These are phyloP conservation scores for Musa troglodytarum DNA, from an alignment of 176 grass and related monocot genomes.

Conservation along the genomic window DNA sequence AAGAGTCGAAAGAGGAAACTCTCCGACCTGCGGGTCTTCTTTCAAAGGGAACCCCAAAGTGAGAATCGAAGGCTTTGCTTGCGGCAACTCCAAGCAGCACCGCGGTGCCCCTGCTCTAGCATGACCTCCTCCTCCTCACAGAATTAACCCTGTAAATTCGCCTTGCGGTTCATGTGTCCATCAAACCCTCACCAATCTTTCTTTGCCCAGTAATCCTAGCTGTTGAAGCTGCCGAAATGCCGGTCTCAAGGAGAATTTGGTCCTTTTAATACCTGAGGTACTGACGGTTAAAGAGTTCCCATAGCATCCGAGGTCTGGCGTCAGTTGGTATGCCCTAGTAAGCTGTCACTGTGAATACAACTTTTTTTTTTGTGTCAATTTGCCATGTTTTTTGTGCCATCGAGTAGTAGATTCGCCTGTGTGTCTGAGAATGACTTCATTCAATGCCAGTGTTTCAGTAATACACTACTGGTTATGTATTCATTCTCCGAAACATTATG, in stretches of 20 bases:
- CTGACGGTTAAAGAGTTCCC: slow-evolving; percentile 22
- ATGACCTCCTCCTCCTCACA: slow-evolving; percentile 26
- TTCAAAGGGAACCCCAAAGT: slow-evolving; percentile 56
- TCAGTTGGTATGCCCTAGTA: background rate
- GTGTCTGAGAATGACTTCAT: too few relatives aligned
- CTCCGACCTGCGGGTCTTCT: slow-evolving; percentile 52
- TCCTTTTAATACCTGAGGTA: slow-evolving; percentile 63
- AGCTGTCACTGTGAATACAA: background rate
- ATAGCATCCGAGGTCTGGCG: background rate
- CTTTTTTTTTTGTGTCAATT: background rate
- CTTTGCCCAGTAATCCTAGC: slow-evolving; percentile 32
- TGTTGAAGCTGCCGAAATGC: slow-evolving; percentile 44
- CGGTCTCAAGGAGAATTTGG: slow-evolving; percentile 21
- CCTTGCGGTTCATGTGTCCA: background rate
- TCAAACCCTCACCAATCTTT: background rate
- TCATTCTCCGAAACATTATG: too few relatives aligned
- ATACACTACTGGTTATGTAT: too few relatives aligned
- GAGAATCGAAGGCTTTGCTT: slow-evolving; percentile 84
- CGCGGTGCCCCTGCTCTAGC: slow-evolving; percentile 49
- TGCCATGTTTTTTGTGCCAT: too few relatives aligned
- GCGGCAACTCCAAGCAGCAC: slow-evolving; percentile 48
- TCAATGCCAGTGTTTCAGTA: too few relatives aligned
- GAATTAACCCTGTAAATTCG: slow-evolving; percentile 19
- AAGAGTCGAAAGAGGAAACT: slow-evolving; percentile 41
- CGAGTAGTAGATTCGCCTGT: too few relatives aligned